Conservation (phyloP, 2,329 filamentous ascomycete species). For the Trichoderma sp. region DNA sequence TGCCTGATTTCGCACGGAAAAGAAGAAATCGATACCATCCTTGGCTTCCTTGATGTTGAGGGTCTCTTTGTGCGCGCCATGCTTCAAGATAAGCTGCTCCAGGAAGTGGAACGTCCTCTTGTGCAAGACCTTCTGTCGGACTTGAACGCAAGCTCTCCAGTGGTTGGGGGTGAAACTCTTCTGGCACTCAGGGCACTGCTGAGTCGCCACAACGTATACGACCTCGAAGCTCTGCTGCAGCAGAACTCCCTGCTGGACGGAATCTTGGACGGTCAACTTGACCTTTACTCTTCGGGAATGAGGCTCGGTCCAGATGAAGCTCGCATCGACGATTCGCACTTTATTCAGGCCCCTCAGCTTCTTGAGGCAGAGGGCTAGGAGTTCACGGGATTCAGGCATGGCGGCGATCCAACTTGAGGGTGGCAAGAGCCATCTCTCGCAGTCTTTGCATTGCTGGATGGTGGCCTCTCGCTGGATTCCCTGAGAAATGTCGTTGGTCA, state of each 20-base stretch:
- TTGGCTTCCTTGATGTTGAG: slow-evolving; percentile 98
- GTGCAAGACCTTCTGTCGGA: slow-evolving; percentile 94
- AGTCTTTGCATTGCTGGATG: slow-evolving; percentile 89
- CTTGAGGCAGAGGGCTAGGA: slow-evolving; percentile 86
- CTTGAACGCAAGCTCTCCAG: slow-evolving; percentile 90
- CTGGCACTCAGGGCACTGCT: slow-evolving; percentile 91
- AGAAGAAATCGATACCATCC: slow-evolving; percentile 96
- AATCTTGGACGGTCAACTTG: slow-evolving; percentile 87
- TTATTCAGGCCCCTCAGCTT: slow-evolving; percentile 84
- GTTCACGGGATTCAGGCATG: slow-evolving; percentile 81
- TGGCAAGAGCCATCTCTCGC: slow-evolving; percentile 88
- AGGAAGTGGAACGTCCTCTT: slow-evolving; percentile 74
- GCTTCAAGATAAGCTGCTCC: slow-evolving; percentile 94
- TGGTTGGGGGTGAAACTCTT: slow-evolving; percentile 97
- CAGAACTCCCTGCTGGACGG: slow-evolving; percentile 60
- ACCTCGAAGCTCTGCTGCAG: slow-evolving; percentile 96
- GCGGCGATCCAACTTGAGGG: slow-evolving; percentile 85
- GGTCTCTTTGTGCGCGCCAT: slow-evolving; percentile 84
- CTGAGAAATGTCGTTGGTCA: slow-evolving; percentile 88
- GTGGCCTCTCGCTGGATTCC: slow-evolving; percentile 89
- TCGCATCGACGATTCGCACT: slow-evolving; percentile 91
- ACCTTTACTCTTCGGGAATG: slow-evolving; percentile 90
- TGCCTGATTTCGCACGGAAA: slow-evolving; percentile 82
- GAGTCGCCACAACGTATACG: slow-evolving; percentile 82
- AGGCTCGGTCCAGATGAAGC: slow-evolving; percentile 97